Evolutionary conservation across 2,329 filamentous ascomycete genomes (phyloP).

Genomic region (Colletotrichum sp.): DNA sequence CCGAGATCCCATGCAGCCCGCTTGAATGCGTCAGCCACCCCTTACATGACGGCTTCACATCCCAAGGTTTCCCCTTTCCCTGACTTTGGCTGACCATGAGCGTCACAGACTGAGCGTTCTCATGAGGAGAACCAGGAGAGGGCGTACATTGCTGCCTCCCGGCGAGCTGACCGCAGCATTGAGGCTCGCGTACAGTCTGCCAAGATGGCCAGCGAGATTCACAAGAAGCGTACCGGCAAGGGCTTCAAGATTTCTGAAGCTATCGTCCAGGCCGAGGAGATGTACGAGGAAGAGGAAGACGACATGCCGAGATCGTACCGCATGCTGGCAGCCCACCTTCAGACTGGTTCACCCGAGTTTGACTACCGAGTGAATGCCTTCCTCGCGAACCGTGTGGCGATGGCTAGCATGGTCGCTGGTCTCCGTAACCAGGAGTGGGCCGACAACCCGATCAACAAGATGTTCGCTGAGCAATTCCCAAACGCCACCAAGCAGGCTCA

Average conservation of each 20-base stretch:
- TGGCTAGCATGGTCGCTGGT: slow-evolving; percentile 43
- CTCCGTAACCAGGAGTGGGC: slow-evolving; percentile 41
- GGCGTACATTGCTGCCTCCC: slow-evolving; percentile 90
- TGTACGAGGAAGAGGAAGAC: slow-evolving; percentile 96
- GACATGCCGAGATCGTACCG: slow-evolving; percentile 73
- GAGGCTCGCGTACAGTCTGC: slow-evolving; percentile 91
- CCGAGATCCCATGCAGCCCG: neutral
- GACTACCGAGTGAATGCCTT: slow-evolving; percentile 63
- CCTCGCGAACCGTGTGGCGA: slow-evolving; percentile 44
- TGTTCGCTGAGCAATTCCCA: slow-evolving; percentile 53
- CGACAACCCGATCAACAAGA: slow-evolving; percentile 50
- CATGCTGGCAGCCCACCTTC: slow-evolving; percentile 65
- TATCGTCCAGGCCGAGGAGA: slow-evolving; percentile 81
- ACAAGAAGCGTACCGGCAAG: slow-evolving; percentile 85
- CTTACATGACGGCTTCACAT: neutral
- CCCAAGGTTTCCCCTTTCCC: neutral
- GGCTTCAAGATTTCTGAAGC: slow-evolving; percentile 82
- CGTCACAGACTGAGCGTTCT: slow-evolving; percentile 69
- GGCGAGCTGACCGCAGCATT: slow-evolving; percentile 83
- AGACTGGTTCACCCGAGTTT: slow-evolving; percentile 64
- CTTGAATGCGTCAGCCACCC: neutral
- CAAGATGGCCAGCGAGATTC: slow-evolving; percentile 85
- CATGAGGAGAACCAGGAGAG: slow-evolving; percentile 85
- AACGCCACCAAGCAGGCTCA: slow-evolving; percentile 35
- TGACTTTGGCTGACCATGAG: neutral